Percentiles rank a stretch among this genome's conserved stretches.
phyloP scores from a whole-genome alignment of 306 rosid species.

The Vigna radiata region DNA sequence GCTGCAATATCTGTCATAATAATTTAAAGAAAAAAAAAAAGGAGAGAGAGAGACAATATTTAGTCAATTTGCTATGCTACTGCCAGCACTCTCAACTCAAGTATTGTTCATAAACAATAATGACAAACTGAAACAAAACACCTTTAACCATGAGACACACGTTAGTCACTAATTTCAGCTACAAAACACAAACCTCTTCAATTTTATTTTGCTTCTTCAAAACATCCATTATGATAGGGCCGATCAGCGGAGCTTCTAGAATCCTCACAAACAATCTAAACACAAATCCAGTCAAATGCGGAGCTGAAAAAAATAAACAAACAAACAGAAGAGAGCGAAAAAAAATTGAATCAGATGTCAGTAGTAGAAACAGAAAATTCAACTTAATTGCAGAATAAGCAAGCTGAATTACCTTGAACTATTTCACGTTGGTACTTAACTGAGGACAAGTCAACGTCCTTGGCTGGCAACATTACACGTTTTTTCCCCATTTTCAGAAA shows the following conservation, averaged over 20 bases:
- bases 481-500: conserved; percentile 67
- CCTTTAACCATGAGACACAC: not conserved
- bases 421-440: conserved; percentile 62
- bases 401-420: conserved; percentile 57
- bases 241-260: conserved; percentile 67
- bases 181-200: conserved; percentile 58
- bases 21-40: not conserved
- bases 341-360: not conserved
- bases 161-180: conserved; percentile 5
- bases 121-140: conserved; percentile 12
- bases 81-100: not conserved
- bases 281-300: conserved; percentile 79
- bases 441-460: conserved; percentile 69
- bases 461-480: conserved; percentile 67
- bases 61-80: conserved; percentile 17
- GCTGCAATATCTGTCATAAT: conserved; percentile 63
- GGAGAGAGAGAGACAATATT: not conserved
- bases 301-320: conserved; percentile 63
- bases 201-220: conserved; percentile 78
- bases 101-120: conserved; percentile 1
- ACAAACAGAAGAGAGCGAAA: not conserved
- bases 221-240: conserved; percentile 56
- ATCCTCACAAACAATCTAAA: conserved; percentile 73
- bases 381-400: conserved; percentile 14
- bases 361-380: not conserved